phyloP scores from a whole-genome alignment of 371 early-diverging fungal species.

The Mortierella sp. region DNA sequence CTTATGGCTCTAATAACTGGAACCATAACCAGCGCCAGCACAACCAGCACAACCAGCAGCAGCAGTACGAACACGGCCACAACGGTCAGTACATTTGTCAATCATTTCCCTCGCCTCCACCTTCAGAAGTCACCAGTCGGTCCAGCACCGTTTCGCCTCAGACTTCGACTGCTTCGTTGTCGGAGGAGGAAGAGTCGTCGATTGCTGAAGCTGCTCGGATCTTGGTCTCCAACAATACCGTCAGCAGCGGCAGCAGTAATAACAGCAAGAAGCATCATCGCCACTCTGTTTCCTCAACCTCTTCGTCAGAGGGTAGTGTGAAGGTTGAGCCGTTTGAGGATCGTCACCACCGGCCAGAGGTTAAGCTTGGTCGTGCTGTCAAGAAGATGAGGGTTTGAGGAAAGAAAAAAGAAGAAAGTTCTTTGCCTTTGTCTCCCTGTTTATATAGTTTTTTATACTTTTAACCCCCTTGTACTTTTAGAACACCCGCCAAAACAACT shows the following conservation, averaged over 20 bases:
- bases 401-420: not conserved
- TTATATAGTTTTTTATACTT: conserved; percentile 2
- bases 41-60: not conserved
- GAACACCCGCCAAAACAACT: not conserved
- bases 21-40: not conserved
- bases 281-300: not conserved
- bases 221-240: conserved; percentile 20
- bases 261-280: conserved; percentile 33
- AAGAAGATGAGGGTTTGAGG: conserved; percentile 44
- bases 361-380: conserved; percentile 10
- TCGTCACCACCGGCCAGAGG: not conserved
- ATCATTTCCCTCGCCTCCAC: conserved; percentile 51
- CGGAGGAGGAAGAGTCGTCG: conserved; percentile 41
- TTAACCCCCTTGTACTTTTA: conserved; percentile 10
- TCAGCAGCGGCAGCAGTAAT: too few relatives aligned
- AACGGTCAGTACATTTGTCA: not conserved
- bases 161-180: conserved; percentile 27
- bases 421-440: not conserved
- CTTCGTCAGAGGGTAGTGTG: not conserved
- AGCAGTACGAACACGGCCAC: not conserved
- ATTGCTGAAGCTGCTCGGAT: conserved; percentile 48
- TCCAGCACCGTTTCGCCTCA: conserved; percentile 54
- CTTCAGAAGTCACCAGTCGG: conserved; percentile 40
- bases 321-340: conserved; percentile 15
- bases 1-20: not conserved